phyloP scores from a whole-genome alignment of 495 filamentous ascomycete species.

The Trichoderma parareesei region DNA sequence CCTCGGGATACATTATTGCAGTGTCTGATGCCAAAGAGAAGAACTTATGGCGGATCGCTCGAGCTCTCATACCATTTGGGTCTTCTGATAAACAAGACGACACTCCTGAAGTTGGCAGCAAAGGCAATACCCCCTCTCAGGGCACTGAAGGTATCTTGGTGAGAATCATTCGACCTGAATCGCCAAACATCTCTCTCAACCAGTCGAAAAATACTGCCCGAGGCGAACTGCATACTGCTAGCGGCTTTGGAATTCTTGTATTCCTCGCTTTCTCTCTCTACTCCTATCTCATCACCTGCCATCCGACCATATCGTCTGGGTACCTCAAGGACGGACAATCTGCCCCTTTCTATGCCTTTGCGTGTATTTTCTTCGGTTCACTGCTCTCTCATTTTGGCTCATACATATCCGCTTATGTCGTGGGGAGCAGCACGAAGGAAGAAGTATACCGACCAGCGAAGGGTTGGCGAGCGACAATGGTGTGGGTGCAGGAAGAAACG shows the following conservation, averaged over 20 bases:
- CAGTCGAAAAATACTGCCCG: conserved; percentile 10
- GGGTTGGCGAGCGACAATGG: conserved; percentile 12
- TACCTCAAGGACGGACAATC: conserved; percentile 10
- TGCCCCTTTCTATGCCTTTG: conserved; percentile 18
- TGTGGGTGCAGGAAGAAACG: conserved; percentile 22
- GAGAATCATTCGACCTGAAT: conserved; percentile 6
- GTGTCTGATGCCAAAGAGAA: no score
- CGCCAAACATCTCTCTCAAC: conserved; percentile 24
- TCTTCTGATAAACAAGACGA: neutral
- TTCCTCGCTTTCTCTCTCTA: conserved; percentile 20
- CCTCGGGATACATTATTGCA: no score
- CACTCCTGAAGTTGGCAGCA: neutral
- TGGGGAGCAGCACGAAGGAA: conserved; percentile 23
- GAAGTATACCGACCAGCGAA: conserved; percentile 12
- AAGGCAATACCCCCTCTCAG: neutral
- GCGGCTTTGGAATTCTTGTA: conserved; percentile 17
- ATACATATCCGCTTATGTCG: conserved; percentile 24
- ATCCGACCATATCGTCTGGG: neutral
- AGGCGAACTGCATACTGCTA: conserved; percentile 18
- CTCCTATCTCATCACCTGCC: conserved; percentile 17
- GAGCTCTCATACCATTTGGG: neutral
- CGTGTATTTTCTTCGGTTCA: conserved; percentile 21
- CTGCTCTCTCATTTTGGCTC: conserved; percentile 19
- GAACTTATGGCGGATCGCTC: neutral
- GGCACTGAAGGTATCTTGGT: conserved; percentile 2